Percentiles rank a stretch among this genome's conserved stretches.
phyloP scores from a whole-genome alignment of 164 flowering plant genomes.

The Santalum album region DNA sequence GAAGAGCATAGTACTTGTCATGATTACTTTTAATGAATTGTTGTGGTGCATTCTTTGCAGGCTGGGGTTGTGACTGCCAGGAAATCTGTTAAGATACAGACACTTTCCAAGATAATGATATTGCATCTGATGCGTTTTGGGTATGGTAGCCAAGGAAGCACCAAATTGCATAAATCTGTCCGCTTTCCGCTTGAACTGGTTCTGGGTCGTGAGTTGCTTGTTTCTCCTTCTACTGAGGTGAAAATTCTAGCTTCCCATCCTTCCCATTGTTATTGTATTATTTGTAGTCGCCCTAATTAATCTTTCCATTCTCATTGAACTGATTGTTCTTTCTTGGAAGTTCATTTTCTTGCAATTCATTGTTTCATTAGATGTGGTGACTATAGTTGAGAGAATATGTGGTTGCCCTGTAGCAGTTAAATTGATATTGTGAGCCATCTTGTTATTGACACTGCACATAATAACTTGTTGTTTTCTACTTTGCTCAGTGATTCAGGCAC shows the following conservation, averaged over 20 bases:
- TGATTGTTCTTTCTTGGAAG: no score
- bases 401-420: no score
- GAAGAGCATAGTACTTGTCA: background rate
- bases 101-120: slow-evolving; percentile 82
- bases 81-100: slow-evolving; percentile 69
- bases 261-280: background rate
- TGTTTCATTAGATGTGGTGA: no score
- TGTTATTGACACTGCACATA: no score
- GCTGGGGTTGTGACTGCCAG: slow-evolving; percentile 73
- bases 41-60: slow-evolving; percentile 19
- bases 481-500: no score
- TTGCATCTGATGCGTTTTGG: slow-evolving; percentile 94
- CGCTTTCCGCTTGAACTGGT: slow-evolving; percentile 76
- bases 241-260: background rate
- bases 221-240: slow-evolving; percentile 67
- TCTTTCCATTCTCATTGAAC: no score
- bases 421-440: no score
- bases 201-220: slow-evolving; percentile 68
- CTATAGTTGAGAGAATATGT: no score
- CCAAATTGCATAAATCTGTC: slow-evolving; percentile 81
- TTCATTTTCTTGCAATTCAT: no score
- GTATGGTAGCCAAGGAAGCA: slow-evolving; percentile 84
- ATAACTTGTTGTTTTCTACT: no score
- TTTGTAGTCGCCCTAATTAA: background rate
- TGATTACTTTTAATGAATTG: background rate